These are phyloP conservation scores for Boletus fagicola DNA, from an alignment of 768 basidiomycete species.

Conservation along the genomic window DNA sequence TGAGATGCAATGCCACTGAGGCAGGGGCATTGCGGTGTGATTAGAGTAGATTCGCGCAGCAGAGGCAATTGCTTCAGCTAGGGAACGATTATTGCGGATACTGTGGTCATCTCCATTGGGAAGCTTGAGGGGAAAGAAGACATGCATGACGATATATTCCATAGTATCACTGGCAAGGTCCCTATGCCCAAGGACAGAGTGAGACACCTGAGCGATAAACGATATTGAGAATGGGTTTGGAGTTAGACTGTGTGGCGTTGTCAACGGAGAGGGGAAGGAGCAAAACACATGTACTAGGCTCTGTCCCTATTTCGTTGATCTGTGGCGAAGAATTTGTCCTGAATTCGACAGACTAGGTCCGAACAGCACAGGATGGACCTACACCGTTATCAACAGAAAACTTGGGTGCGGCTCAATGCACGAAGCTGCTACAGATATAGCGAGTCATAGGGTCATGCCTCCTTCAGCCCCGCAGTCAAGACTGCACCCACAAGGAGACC, in stretches of 20 bases:
- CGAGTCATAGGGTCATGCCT: too few species aligned
- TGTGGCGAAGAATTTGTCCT: not conserved
- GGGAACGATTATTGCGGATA: slow-evolving; percentile 23
- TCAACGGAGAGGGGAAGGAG: too few species aligned
- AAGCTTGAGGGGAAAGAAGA: slow-evolving; percentile 43
- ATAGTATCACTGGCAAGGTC: slow-evolving; percentile 10
- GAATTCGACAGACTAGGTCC: not conserved
- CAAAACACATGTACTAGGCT: not conserved
- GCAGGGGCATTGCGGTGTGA: not conserved
- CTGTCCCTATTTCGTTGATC: not conserved
- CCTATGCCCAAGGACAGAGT: not conserved
- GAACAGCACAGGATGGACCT: slow-evolving; percentile 15
- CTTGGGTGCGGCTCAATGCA: too few species aligned
- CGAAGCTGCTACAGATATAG: not conserved
- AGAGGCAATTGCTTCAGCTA: slow-evolving; percentile 23
- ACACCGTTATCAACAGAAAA: not conserved
- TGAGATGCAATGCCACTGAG: too few species aligned
- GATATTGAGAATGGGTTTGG: not conserved
- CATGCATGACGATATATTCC: slow-evolving; percentile 23
- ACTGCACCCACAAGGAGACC: not conserved
- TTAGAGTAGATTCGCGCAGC: slow-evolving; percentile 20
- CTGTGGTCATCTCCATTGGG: slow-evolving; percentile 38
- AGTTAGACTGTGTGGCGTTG: not conserved
- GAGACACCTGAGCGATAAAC: too few species aligned
- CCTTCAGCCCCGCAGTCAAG: not conserved